Conservation (phyloP, 139 green algal genomes). For the Tetratostichococcus sp. region DNA sequence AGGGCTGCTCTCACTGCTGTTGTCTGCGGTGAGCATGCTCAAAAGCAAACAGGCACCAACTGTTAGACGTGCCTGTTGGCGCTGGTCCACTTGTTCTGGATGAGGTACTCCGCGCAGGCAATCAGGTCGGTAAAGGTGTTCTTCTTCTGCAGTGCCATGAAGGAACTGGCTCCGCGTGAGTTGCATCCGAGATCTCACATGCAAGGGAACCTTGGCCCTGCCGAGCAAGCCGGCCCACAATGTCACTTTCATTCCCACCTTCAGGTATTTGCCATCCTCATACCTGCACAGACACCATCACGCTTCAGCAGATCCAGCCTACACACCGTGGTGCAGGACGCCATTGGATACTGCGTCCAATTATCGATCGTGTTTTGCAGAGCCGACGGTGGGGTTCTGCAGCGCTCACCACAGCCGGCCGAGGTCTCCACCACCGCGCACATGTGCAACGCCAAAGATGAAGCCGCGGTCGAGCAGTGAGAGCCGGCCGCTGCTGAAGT, state of each 20-base stretch:
- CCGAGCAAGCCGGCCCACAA: no score
- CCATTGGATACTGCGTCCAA: no score
- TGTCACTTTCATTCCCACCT: no score
- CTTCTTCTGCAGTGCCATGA: slow-evolving; percentile 36
- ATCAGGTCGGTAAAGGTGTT: slow-evolving; percentile 86
- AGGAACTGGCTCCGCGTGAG: no score
- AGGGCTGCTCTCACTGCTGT: no score
- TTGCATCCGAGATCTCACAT: no score
- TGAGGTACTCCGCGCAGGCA: slow-evolving; percentile 58
- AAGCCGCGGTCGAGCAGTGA: slow-evolving; percentile 76
- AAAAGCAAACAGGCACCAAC: no score
- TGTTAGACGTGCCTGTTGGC: slow-evolving; percentile 23
- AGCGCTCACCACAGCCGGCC: slow-evolving; percentile 72
- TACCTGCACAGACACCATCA: no score
- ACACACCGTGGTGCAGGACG: background rate
- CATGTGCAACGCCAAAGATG: slow-evolving; percentile 73
- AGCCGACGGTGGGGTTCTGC: background rate
- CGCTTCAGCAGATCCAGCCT: no score
- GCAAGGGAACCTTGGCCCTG: no score
- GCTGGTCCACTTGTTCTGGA: slow-evolving; percentile 50
- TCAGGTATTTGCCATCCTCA: slow-evolving; percentile 66
- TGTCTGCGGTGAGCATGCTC: no score
- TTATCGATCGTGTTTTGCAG: no score
- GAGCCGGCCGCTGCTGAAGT: slow-evolving; percentile 47
- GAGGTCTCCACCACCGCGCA: slow-evolving; percentile 78